Evolutionary conservation across 1,284 basidiomycete genomes (phyloP).

Genomic region (Cryptococcus maquisensis): DNA sequence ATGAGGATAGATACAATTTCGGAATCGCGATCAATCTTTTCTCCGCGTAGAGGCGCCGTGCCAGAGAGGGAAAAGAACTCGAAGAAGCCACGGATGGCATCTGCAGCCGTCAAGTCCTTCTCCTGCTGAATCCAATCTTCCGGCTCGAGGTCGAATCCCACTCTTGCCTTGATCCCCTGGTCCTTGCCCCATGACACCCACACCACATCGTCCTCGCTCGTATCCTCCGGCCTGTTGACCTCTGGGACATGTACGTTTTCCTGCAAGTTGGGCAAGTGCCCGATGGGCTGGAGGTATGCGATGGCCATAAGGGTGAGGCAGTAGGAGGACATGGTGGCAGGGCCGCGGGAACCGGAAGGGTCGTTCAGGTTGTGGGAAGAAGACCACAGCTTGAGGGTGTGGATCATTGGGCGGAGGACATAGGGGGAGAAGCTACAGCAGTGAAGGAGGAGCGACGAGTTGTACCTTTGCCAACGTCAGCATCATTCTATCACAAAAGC

Average conservation of each 20-base stretch:
- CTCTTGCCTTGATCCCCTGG: constrained; percentile 32
- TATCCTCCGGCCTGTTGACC: constrained; percentile 8
- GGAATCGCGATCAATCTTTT: constrained; percentile 19
- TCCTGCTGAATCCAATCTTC: constrained; percentile 19
- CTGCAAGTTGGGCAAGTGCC: constrained; percentile 45
- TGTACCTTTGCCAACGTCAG: constrained; percentile 31
- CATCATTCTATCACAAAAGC: neutral
- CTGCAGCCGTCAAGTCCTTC: constrained; percentile 23
- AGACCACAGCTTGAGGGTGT: constrained; percentile 46
- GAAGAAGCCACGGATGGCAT: constrained; percentile 42
- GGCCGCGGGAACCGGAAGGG: constrained; percentile 33
- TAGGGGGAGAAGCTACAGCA: constrained; percentile 45
- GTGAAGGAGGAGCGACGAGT: constrained; percentile 45
- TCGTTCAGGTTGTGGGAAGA: constrained; percentile 43
- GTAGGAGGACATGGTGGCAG: constrained; percentile 46
- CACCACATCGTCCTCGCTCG: constrained; percentile 21
- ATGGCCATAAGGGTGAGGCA: constrained; percentile 48
- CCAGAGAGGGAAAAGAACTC: constrained; percentile 20
- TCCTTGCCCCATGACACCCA: constrained; percentile 40
- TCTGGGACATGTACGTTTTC: constrained; percentile 15
- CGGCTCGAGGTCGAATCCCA: constrained; percentile 23
- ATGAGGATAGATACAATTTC: constrained; percentile 37
- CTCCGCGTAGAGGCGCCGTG: neutral
- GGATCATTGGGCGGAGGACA: constrained; percentile 45
- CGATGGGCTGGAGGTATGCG: constrained; percentile 41